These are phyloP conservation scores for Fusarium avenaceum DNA, from an alignment of 2,329 filamentous ascomycete genomes.

Conservation along the genomic window DNA sequence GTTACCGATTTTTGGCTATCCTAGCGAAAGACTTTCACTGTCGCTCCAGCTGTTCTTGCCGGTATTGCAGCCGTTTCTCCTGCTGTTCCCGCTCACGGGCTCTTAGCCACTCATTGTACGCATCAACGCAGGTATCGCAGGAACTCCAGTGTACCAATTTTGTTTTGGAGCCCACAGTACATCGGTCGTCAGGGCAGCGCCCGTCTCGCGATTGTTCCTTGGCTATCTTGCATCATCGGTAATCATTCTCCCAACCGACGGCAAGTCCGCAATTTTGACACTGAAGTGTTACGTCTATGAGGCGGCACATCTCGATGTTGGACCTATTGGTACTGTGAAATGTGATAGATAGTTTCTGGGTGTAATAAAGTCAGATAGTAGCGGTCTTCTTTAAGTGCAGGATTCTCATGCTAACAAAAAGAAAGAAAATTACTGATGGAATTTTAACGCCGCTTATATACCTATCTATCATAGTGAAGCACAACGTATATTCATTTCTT, in stretches of 20 bases:
- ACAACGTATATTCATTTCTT: background rate
- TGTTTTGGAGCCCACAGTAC: background rate
- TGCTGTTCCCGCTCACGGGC: background rate
- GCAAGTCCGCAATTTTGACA: background rate
- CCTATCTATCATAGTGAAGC: background rate
- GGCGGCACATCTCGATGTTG: background rate
- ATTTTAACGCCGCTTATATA: background rate
- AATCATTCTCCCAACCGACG: background rate
- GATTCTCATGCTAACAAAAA: too few species aligned
- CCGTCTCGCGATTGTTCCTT: background rate
- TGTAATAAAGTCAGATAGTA: too few species aligned
- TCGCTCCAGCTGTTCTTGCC: background rate
- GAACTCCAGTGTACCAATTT: background rate
- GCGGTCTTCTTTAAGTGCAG: too few species aligned
- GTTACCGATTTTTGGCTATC: too few species aligned
- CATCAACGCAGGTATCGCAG: background rate
- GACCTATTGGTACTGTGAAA: too few species aligned
- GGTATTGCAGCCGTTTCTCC: too few species aligned
- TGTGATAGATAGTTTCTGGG: too few species aligned
- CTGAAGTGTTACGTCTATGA: background rate
- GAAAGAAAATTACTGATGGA: fast-evolving
- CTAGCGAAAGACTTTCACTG: background rate
- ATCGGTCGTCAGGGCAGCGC: background rate
- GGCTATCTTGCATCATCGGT: background rate
- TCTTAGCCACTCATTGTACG: background rate